Evolutionary conservation across 1,284 basidiomycete species (phyloP).

Genomic region (Microbotryum intermedium): DNA sequence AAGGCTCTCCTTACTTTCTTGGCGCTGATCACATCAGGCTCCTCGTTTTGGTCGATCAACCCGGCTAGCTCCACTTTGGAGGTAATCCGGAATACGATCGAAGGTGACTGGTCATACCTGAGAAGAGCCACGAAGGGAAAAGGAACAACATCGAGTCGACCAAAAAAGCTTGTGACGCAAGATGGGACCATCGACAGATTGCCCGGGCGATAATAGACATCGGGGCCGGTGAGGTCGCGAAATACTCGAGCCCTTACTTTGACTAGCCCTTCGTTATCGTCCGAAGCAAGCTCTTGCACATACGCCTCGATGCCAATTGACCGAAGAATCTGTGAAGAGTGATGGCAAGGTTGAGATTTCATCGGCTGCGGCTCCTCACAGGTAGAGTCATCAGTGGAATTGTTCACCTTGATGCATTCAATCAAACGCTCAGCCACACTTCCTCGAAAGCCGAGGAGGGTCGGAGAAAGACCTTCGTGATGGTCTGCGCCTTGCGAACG

Average conservation of each 20-base stretch:
- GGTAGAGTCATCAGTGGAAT: neutral
- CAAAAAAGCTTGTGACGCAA: slow-evolving; percentile 52
- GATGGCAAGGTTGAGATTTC: neutral
- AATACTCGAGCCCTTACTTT: too few species aligned
- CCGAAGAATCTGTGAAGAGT: slow-evolving; percentile 51
- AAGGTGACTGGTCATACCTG: slow-evolving; percentile 54
- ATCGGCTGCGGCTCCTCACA: too few species aligned
- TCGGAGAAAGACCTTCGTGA: slow-evolving; percentile 56
- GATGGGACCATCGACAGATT: slow-evolving; percentile 40
- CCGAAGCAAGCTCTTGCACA: slow-evolving; percentile 47
- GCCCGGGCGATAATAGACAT: slow-evolving; percentile 50
- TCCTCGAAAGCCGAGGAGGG: slow-evolving; percentile 59
- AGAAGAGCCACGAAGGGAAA: slow-evolving; percentile 66
- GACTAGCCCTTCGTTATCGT: too few species aligned
- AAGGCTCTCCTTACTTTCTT: slow-evolving; percentile 59
- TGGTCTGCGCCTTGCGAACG: too few species aligned
- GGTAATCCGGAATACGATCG: slow-evolving; percentile 47
- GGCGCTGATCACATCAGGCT: slow-evolving; percentile 46
- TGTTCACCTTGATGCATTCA: slow-evolving; percentile 64
- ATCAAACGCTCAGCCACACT: slow-evolving; percentile 64
- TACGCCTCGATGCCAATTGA: slow-evolving; percentile 54
- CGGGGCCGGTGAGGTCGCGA: slow-evolving; percentile 54
- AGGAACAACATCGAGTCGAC: slow-evolving; percentile 67
- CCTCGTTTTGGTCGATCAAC: slow-evolving; percentile 59
- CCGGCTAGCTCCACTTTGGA: slow-evolving; percentile 50